These are phyloP conservation scores for Colletotrichum eleusines DNA, from an alignment of 2,329 filamentous ascomycete genomes.

Conservation along the genomic window DNA sequence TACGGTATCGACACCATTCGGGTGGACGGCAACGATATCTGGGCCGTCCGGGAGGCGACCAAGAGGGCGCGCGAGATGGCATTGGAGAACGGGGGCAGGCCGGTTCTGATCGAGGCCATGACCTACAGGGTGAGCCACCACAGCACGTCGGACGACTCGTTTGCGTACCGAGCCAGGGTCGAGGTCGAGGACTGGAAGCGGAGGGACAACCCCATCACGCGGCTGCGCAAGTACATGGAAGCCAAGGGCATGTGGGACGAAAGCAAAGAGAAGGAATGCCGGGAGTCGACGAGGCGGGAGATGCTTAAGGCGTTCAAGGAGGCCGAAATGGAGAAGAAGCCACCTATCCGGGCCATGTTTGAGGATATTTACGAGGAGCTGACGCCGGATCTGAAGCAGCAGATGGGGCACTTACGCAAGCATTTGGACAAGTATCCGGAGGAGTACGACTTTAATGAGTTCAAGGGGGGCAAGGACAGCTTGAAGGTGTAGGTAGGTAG, in stretches of 20 bases:
- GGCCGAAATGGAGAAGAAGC: conserved; percentile 86
- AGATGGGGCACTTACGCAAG: conserved; percentile 79
- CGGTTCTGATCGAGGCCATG: conserved; percentile 94
- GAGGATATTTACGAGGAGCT: conserved; percentile 90
- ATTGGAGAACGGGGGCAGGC: conserved; percentile 82
- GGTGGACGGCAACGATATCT: conserved; percentile 94
- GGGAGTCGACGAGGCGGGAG: conserved; percentile 76
- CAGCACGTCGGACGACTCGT: conserved; percentile 96
- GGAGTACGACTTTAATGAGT: conserved; percentile 87
- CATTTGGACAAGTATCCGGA: conserved; percentile 87
- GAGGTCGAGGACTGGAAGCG: conserved; percentile 98
- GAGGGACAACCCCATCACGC: conserved; percentile 87
- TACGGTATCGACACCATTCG: conserved; percentile 96
- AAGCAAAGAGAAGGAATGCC: conserved; percentile 78
- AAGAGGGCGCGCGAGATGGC: conserved; percentile 82
- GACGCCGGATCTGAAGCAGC: conserved; percentile 80
- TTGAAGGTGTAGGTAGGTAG: conserved; percentile 62
- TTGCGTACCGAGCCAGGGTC: conserved; percentile 91
- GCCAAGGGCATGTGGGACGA: conserved; percentile 87
- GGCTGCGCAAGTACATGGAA: conserved; percentile 92
- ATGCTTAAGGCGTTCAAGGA: conserved; percentile 86
- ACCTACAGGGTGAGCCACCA: conserved; percentile 98
- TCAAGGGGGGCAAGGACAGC: conserved; percentile 78
- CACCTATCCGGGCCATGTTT: conserved; percentile 79
- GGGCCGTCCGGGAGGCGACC: conserved; percentile 86